phyloP scores from a whole-genome alignment of 2,329 filamentous ascomycete genomes.

The Cladosporium sp. region DNA sequence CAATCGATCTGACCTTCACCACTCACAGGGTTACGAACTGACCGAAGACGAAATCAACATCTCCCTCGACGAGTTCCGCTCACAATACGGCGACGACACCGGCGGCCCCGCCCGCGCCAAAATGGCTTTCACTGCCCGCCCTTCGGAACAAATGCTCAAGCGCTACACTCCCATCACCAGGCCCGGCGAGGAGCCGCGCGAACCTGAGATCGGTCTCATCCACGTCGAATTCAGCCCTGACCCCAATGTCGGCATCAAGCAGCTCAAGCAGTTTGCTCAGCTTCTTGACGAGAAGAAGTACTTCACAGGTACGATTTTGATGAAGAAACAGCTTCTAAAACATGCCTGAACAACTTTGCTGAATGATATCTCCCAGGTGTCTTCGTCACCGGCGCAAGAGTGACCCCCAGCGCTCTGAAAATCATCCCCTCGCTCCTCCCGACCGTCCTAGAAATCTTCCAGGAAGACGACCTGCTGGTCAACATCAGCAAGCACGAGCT shows the following conservation, averaged over 20 bases:
- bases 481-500: conserved; percentile 98
- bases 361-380: conserved; percentile 56
- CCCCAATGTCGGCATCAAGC: conserved; percentile 79
- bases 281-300: conserved; percentile 77
- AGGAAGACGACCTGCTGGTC: conserved; percentile 91
- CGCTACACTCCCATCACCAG: conserved; percentile 75
- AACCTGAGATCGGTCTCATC: conserved; percentile 74
- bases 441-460: conserved; percentile 88
- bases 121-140: conserved; percentile 85
- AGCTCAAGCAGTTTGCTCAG: conserved; percentile 86
- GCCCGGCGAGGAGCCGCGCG: conserved; percentile 58
- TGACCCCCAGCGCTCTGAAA: conserved; percentile 85
- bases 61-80: conserved; percentile 76
- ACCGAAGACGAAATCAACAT: conserved; percentile 87
- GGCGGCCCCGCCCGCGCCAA: conserved; percentile 76
- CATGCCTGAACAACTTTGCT: not conserved
- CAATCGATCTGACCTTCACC: conserved; percentile 9
- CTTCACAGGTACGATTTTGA: conserved; percentile 59
- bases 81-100: conserved; percentile 68
- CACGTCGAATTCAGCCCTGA: conserved; percentile 91
- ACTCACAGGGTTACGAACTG: conserved; percentile 83
- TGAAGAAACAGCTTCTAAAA: not conserved
- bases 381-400: conserved; percentile 78
- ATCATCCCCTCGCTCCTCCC: conserved; percentile 75
- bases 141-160: conserved; percentile 77